Evolutionary conservation across 805 yeast genomes (phyloP), one percentile per base, ranked within the genome.

Genomic region (Yarrowia yakushimensis): DNA sequence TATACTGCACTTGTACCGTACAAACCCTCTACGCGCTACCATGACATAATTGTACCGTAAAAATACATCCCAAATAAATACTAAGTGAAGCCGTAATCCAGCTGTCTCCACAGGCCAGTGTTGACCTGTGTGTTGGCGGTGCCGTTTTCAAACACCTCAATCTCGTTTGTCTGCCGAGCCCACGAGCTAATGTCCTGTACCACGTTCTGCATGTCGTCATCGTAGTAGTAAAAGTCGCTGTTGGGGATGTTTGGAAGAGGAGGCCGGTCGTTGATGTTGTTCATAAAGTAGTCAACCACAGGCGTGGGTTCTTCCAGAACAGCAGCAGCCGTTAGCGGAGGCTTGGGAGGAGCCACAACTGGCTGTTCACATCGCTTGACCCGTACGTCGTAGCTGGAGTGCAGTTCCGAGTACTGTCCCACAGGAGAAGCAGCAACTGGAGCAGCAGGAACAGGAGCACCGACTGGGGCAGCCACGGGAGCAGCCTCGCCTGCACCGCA

Each of bases 151-250:
- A 60, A 33, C 18, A 50, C 64, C 30, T 39, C 42, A 7, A 48
- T 36, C 28, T 64, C 65, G 57, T 45, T 65, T 4, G 60, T 43
- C 43, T 52, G 60, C 23, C 65, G 48, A 2, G 70, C 69, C 70
- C 70, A 68, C 15, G 68, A 62, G 4, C 71, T 69, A 27, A 69
- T 69, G 48, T 68, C 70, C 63, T 69, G 71, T 11, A 69, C 69
- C 70, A 69, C 68, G 41, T 69, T 69, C 52, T 63, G 67, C 65
- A 67, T 62, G 30, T 68, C 61, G 27, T 69, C 70, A 46, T 69
- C 71, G 42, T 69, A 69, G 30, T 69, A 68, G 50, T 66, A 67
- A 13, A 52, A 34, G 18, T 52, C 59, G 10, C 25, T 36, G 25
- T 31, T 48, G 42, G 41, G 39, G 18, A 48, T 45, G 52, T 45